phyloP scores from a whole-genome alignment of 441 rosid genomes.

The Codiaeum variegatum region DNA sequence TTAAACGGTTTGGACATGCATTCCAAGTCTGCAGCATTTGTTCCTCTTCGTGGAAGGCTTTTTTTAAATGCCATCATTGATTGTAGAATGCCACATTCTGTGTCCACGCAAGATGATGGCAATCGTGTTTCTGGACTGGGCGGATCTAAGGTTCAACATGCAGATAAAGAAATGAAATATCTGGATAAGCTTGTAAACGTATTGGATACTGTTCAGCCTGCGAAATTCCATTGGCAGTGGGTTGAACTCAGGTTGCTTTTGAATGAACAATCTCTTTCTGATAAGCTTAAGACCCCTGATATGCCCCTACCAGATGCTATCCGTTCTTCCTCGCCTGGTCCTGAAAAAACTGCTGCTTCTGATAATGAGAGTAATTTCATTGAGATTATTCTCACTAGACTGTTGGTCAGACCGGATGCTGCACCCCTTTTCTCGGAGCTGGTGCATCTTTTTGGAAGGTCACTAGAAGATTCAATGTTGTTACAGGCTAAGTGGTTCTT shows the following conservation, averaged over 20 bases:
- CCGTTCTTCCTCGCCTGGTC: slow-evolving; percentile 63
- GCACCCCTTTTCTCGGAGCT: slow-evolving; percentile 92
- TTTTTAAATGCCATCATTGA: slow-evolving; percentile 86
- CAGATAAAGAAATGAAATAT: slow-evolving; percentile 64
- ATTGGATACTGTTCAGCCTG: slow-evolving; percentile 88
- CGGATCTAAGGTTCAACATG: slow-evolving; percentile 46
- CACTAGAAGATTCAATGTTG: slow-evolving; percentile 88
- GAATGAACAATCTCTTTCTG: slow-evolving; percentile 90
- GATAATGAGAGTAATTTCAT: slow-evolving; percentile 91
- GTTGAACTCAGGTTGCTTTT: slow-evolving; percentile 96
- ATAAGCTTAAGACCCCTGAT: slow-evolving; percentile 76
- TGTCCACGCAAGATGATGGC: slow-evolving; percentile 49
- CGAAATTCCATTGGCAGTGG: slow-evolving; percentile 99
- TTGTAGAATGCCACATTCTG: slow-evolving; percentile 58
- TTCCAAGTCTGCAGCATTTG: slow-evolving; percentile 62
- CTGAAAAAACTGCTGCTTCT: slow-evolving; percentile 71
- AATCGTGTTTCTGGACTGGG: slow-evolving; percentile 47
- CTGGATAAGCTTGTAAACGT: slow-evolving; percentile 77
- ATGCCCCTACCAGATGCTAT: slow-evolving; percentile 69
- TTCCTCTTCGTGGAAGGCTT: slow-evolving; percentile 92
- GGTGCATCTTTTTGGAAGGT: slow-evolving; percentile 92
- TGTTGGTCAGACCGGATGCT: slow-evolving; percentile 98
- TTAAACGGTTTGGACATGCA: slow-evolving; percentile 68
- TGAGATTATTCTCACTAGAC: slow-evolving; percentile 85
- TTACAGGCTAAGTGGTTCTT: slow-evolving; percentile 93